Conservation (phyloP, 768 basidiomycete genomes). For the Daedaleopsis sinensis region DNA sequence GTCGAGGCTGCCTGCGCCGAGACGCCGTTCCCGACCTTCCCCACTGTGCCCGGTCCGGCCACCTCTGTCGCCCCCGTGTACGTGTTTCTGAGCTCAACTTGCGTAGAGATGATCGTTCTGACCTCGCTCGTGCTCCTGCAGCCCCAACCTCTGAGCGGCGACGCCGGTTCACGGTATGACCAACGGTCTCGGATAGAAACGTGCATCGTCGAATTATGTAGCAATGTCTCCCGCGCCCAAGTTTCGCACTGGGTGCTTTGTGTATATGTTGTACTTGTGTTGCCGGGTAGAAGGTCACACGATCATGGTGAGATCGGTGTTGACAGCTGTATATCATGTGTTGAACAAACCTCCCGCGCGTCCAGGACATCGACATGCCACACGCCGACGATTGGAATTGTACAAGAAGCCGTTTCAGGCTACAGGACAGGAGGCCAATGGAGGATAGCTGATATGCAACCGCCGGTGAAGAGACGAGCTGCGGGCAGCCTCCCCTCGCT, state of each 20-base stretch:
- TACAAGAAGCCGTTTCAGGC: too few species aligned
- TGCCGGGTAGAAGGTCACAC: too few species aligned
- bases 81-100: conserved; percentile 5
- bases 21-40: conserved; percentile 18
- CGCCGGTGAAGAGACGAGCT: too few species aligned
- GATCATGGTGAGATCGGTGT: background rate
- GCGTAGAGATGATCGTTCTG: conserved; percentile 14
- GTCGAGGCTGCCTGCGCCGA: conserved; percentile 22
- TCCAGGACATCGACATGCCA: too few species aligned
- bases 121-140: conserved; percentile 7
- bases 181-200: background rate
- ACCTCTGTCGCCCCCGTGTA: conserved; percentile 35
- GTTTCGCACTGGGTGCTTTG: background rate
- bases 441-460: too few species aligned
- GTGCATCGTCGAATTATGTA: background rate
- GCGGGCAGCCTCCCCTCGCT: too few species aligned
- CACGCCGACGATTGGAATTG: too few species aligned
- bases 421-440: too few species aligned
- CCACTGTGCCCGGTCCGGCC: conserved; percentile 33
- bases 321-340: background rate
- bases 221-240: background rate
- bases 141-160: conserved; percentile 1
- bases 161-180: background rate
- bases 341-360: background rate
- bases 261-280: background rate